phyloP scores from a whole-genome alignment of 805 yeast genomes.

The Barnettozyma californica region DNA sequence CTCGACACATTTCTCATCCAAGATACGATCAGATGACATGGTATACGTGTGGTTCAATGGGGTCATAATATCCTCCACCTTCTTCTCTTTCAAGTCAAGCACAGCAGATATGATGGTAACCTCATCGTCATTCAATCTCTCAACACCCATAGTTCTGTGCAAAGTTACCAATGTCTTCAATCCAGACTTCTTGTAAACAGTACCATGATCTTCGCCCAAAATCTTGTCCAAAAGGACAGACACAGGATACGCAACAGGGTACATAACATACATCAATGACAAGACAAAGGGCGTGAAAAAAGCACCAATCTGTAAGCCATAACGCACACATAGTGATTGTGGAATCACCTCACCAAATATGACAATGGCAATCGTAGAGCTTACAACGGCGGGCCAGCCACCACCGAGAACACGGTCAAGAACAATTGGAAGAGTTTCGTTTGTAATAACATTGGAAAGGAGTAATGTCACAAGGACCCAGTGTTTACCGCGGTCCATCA shows the following conservation, averaged over 20 bases:
- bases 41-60: conserved; percentile 89
- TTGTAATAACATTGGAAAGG: conserved; percentile 83
- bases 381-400: conserved; percentile 94
- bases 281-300: conserved; percentile 85
- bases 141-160: conserved; percentile 93
- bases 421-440: conserved; percentile 91
- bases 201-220: conserved; percentile 95
- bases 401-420: conserved; percentile 92
- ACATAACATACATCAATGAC: conserved; percentile 79
- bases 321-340: conserved; percentile 87
- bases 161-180: conserved; percentile 88
- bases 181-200: conserved; percentile 87
- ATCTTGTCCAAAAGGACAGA: conserved; percentile 74
- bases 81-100: conserved; percentile 86
- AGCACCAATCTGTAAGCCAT: conserved; percentile 89
- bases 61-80: conserved; percentile 85
- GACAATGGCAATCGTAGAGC: conserved; percentile 90
- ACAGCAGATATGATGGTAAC: conserved; percentile 95
- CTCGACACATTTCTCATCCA: conserved; percentile 82
- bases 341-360: conserved; percentile 96
- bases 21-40: conserved; percentile 72
- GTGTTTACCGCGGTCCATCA: conserved; percentile 83
- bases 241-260: conserved; percentile 89
- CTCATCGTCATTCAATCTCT: conserved; percentile 88
- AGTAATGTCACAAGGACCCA: conserved; percentile 92